Percentiles rank a stretch among this genome's conserved stretches.
These are phyloP conservation scores for Spathaspora arborariae DNA, from an alignment of 805 yeast species.

Conservation along the genomic window DNA sequence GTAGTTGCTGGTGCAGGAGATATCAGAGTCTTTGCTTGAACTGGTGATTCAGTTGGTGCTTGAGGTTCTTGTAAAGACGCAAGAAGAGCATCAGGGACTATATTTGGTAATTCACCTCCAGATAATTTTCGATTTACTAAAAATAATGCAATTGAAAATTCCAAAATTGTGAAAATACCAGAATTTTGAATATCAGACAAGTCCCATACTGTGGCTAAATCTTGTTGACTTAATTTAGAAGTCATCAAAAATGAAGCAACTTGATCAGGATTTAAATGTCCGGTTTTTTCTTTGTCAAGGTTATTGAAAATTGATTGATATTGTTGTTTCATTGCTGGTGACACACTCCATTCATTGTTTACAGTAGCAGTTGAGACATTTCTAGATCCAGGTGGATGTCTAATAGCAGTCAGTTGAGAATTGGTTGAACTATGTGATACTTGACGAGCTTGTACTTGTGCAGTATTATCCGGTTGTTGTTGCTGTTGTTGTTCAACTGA, in stretches of 20 bases:
- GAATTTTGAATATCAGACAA: conserved; percentile 84
- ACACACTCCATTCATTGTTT: conserved; percentile 58
- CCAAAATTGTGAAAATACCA: conserved; percentile 74
- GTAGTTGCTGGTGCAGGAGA: conserved; percentile 2
- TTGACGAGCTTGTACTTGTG: conserved; percentile 18
- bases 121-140: conserved; percentile 80
- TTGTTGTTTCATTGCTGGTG: conserved; percentile 67
- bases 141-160: conserved; percentile 91
- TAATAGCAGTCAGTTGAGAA: conserved; percentile 34
- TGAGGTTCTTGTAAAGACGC: conserved; percentile 22
- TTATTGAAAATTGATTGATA: conserved; percentile 77
- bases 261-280: conserved; percentile 67
- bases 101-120: conserved; percentile 74
- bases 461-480: conserved; percentile 1
- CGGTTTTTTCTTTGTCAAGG: conserved; percentile 62
- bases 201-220: conserved; percentile 91
- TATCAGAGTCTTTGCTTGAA: conserved; percentile 6
- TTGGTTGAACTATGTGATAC: conserved; percentile 26
- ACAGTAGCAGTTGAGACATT: conserved; percentile 14
- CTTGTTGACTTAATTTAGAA: conserved; percentile 80
- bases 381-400: conserved; percentile 19
- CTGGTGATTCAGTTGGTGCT: conserved; percentile 1
- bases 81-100: conserved; percentile 65
- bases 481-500: conserved; percentile 20
- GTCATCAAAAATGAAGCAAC: conserved; percentile 88